Base-by-base conservation (phyloP, 768 basidiomycete species). In the Tricholoma flavovirens region DNA sequence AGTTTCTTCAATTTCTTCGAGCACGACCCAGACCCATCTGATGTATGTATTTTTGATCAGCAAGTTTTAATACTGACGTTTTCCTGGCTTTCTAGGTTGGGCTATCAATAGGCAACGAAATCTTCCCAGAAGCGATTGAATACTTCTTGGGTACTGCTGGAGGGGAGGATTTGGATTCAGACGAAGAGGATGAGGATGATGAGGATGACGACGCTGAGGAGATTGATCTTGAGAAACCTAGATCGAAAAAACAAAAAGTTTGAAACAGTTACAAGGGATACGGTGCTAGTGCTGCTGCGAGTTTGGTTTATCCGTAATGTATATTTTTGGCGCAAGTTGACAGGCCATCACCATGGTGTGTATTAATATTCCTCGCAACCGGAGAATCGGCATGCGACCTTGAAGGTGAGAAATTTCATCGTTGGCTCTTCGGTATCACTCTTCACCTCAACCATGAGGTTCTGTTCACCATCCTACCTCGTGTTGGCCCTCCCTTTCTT, bases 1-100 rank as follows among this genome's bases (percentile, higher is more conserved):
- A 90, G 85, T 66, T 91, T 93, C 76, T 93, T 93, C 80, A 91
- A 92, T 74, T 87, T 88, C 66, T 92, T 93, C 59, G 90, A 88
- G 70, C 66, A 77, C 58, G 75, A 77, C 10, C 66, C 73, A 36
- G 90, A 92, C 65, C 78, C 81, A 12, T 80, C 76, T 58, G 87
- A 90, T 60, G 90, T 90, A 40, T 74, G 82, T 71, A 56, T 19
- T 50, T n/a, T 51, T 55, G 10, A 19, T 21, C 10, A 33, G 19
- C n/a, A 43, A 30, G 17, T 9, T 4, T 3, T 40, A 9, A 40
- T 6, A 10, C 40, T 42, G 0, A 19, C 8, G 32, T 43, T 32
- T 29, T 14, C 8, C 6, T 24, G n/a, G 19, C 15, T 32, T 49
- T 53, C 50, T 69, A 93, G 90, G 75, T 91, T 63, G 91, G 88